Evolutionary conservation across 2,329 filamentous ascomycete species (phyloP).

Genomic region (Lachnellula occidentalis): DNA sequence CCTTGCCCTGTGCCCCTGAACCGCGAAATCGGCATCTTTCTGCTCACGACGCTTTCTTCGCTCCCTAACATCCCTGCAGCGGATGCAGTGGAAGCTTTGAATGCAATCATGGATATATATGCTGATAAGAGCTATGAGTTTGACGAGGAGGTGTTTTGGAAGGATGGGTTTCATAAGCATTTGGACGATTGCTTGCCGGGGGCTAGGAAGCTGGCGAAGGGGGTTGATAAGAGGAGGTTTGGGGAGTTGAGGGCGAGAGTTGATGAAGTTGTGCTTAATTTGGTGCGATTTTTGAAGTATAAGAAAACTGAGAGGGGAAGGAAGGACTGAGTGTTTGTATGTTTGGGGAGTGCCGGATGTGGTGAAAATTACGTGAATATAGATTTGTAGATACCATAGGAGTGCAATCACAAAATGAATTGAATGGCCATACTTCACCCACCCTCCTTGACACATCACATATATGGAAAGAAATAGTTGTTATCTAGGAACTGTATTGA

Average conservation of each 20-base stretch:
- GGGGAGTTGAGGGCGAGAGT: slow-evolving; percentile 52
- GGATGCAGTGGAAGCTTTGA: slow-evolving; percentile 57
- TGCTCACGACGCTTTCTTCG: slow-evolving; percentile 48
- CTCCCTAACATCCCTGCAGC: slow-evolving; percentile 50
- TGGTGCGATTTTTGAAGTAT: slow-evolving; percentile 57
- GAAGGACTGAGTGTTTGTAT: background rate
- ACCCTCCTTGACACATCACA: no score
- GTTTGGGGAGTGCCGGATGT: background rate
- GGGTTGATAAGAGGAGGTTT: slow-evolving; percentile 53
- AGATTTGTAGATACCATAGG: no score
- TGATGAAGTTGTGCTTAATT: slow-evolving; percentile 57
- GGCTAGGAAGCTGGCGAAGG: slow-evolving; percentile 51
- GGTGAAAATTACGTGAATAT: background rate
- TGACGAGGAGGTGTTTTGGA: slow-evolving; percentile 61
- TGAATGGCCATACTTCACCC: no score
- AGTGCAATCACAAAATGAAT: no score
- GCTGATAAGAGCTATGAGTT: slow-evolving; percentile 53
- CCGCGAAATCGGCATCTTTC: slow-evolving; percentile 58
- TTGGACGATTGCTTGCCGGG: slow-evolving; percentile 51
- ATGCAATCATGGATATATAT: slow-evolving; percentile 65
- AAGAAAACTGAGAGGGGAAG: slow-evolving; percentile 40
- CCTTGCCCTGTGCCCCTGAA: slow-evolving; percentile 50
- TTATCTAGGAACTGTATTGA: no score
- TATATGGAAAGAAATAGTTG: no score
- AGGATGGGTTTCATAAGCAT: slow-evolving; percentile 52